Evolutionary conservation across 176 grass and related monocot species (phyloP).

Genomic region (Carex kokanica): DNA sequence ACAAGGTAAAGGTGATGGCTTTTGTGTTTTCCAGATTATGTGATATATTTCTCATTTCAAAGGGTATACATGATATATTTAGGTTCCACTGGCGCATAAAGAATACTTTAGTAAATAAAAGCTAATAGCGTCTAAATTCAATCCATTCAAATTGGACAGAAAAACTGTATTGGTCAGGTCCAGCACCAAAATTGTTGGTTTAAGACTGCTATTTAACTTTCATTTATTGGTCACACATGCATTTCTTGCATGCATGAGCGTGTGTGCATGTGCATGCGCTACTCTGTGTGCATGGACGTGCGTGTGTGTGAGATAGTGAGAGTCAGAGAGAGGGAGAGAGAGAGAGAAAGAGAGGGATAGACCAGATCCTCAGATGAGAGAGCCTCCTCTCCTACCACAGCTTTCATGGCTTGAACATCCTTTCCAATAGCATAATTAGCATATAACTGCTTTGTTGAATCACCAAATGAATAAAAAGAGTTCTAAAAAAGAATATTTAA

Average conservation of each 20-base stretch:
- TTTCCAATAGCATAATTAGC: constrained; percentile 99
- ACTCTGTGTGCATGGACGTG: neutral
- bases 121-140: neutral
- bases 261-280: neutral
- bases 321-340: neutral
- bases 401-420: constrained; percentile 99
- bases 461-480: constrained; percentile 16
- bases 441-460: constrained; percentile 60
- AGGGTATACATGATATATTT: neutral
- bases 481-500: neutral
- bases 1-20: neutral
- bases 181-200: neutral
- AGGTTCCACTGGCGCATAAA: neutral
- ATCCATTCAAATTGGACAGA: neutral
- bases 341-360: constrained; percentile 4
- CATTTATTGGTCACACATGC: neutral
- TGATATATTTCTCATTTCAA: neutral
- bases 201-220: neutral
- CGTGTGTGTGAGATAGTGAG: neutral
- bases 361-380: constrained; percentile 99
- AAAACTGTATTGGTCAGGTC: neutral
- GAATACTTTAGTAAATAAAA: neutral
- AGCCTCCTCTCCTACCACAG: constrained; percentile 97
- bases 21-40: neutral
- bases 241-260: neutral